Evolutionary conservation across 441 rosid genomes (phyloP).

Genomic region (Mallotus repandus): DNA sequence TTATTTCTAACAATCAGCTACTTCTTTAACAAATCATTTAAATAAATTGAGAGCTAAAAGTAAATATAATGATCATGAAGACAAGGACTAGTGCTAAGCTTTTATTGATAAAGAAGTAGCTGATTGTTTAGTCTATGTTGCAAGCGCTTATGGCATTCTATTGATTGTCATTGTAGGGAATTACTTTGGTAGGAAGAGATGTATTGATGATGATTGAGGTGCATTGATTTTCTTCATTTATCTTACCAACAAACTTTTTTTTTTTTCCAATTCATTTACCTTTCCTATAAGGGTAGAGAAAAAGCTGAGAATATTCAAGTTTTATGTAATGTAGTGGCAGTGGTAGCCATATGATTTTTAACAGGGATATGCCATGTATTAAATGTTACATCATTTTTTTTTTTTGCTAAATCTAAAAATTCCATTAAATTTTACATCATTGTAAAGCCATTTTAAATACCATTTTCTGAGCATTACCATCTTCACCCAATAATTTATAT

Average conservation of each 20-base stretch:
- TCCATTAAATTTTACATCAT: too few relatives aligned
- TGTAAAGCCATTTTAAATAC: too few relatives aligned
- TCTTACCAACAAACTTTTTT: not conserved
- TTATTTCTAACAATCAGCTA: too few relatives aligned
- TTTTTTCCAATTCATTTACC: not conserved
- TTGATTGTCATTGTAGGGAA: slow-evolving; percentile 47
- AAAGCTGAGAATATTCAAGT: not conserved
- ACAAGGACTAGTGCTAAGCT: slow-evolving; percentile 7
- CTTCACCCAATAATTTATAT: not conserved
- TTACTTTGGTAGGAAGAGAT: slow-evolving; percentile 75
- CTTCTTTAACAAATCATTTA: not conserved
- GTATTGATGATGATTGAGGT: slow-evolving; percentile 68
- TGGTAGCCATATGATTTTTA: not conserved
- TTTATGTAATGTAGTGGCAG: not conserved
- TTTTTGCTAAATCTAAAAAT: too few relatives aligned
- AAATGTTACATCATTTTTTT: too few relatives aligned
- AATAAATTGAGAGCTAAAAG: not conserved
- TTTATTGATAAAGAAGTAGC: not conserved
- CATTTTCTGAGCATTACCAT: not conserved
- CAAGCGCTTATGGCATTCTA: slow-evolving; percentile 10
- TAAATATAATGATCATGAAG: not conserved
- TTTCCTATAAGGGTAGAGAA: not conserved
- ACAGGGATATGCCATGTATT: too few relatives aligned
- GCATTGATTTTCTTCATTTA: slow-evolving; percentile 7
- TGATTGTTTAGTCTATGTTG: not conserved